These are phyloP conservation scores for Geranium incanum DNA, from an alignment of 441 rosid species.

Conservation along the genomic window DNA sequence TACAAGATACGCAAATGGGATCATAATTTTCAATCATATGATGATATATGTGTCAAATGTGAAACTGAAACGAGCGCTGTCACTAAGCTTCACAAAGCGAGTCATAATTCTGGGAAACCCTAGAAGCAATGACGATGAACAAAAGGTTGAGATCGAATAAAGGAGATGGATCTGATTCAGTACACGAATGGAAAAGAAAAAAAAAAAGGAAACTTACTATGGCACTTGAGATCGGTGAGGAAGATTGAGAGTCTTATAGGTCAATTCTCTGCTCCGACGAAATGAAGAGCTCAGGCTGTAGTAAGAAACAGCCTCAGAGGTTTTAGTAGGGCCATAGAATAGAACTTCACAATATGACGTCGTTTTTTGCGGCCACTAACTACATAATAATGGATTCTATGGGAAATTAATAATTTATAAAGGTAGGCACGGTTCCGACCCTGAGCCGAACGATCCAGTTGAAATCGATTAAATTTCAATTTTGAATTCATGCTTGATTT, in stretches of 20 bases:
- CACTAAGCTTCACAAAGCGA: neutral
- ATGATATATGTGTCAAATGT: neutral
- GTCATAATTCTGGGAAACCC: neutral
- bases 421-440: no score
- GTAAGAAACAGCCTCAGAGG: neutral
- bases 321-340: no score
- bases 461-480: no score
- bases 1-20: no score
- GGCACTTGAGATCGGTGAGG: neutral
- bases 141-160: neutral
- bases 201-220: neutral
- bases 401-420: no score
- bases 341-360: neutral
- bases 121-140: neutral
- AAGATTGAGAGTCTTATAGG: neutral
- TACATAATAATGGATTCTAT: no score
- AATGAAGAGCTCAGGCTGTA: neutral
- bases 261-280: slow-evolving; percentile 1
- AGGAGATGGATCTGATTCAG: neutral
- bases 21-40: neutral
- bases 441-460: no score
- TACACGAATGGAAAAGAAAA: neutral
- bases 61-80: neutral
- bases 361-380: neutral
- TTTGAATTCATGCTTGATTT: no score